Evolutionary conservation across 2,329 filamentous ascomycete genomes (phyloP), one percentile per base, ranked within the genome.

Genomic region (Volutella citrinella): DNA sequence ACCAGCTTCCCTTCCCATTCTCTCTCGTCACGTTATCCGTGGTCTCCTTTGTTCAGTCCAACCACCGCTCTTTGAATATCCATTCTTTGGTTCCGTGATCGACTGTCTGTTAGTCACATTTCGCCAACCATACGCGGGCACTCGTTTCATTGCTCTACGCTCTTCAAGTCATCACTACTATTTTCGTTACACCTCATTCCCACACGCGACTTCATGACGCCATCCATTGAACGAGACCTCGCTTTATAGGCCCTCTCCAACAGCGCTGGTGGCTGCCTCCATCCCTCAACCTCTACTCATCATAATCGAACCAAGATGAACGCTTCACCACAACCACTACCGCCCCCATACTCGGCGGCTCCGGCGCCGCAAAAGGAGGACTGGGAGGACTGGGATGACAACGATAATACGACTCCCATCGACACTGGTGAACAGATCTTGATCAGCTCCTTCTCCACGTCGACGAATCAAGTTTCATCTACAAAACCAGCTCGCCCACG

Each of bases 331-430:
- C 43, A 40, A 13, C 26, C 38, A 31, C 36, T 40, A 27, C 39
- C 41, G 18, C 40, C 33, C 27, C 40, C 28, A 24, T 44, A 40
- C 22, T 42, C 38, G 31, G 34, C 41, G 44, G 38, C 29, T 39
- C 46, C 33, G 42, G 39, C 32, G 17, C 35, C 31, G 33, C 46
- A 40, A 24, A 55, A 45, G 30, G 66, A 72, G 11, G 69, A 74
- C 8, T 74, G 72, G 72, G 71, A 75, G 39, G 69, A 74, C 18
- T 76, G 72, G 72, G 67, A 72, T 34, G 70, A 73, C 40, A 69
- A 74, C 30, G 63, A 69, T 25, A 57, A 60, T 19, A 34, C 64
- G 15, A 66, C 66, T 10, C 62, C 63, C 21, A 61, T 65, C 34
- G 60, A 65, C 14, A 51, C 60, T 15, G 57, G 53, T 21, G 60